These are phyloP conservation scores for Penicillium pulvis DNA, from an alignment of 495 filamentous ascomycete genomes.

Conservation along the genomic window DNA sequence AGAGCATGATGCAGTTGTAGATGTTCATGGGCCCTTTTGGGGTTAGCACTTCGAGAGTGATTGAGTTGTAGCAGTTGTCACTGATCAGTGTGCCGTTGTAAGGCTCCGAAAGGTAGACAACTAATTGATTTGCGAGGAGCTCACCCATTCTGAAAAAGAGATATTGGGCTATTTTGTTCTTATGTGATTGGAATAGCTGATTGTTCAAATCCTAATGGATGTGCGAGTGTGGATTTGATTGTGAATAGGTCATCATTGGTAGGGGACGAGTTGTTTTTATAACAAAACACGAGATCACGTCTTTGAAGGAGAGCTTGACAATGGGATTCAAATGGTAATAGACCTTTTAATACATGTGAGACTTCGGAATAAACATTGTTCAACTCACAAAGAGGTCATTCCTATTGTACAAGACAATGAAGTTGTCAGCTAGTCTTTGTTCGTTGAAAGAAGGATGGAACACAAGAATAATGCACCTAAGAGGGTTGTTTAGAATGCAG, in stretches of 20 bases:
- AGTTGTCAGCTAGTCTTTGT: neutral
- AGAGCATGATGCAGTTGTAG: conserved; percentile 5
- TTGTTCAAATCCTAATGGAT: neutral
- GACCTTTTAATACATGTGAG: neutral
- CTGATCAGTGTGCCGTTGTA: conserved; percentile 5
- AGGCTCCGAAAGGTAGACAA: neutral
- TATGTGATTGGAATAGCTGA: neutral
- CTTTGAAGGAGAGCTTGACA: neutral
- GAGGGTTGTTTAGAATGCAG: no score
- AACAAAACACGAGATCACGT: neutral
- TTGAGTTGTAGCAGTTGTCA: conserved; percentile 1
- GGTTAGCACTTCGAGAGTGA: neutral
- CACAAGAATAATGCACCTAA: no score
- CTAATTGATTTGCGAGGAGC: neutral
- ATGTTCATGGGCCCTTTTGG: conserved; percentile 1
- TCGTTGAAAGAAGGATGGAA: no score
- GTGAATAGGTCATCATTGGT: no score
- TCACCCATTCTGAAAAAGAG: neutral
- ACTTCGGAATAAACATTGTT: neutral
- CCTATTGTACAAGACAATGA: no score
- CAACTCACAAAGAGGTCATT: neutral
- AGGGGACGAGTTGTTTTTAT: neutral
- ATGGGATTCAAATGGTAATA: no score
- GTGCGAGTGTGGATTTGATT: no score
- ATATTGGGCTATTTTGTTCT: neutral